Percentiles rank a stretch among this genome's conserved stretches.
Conservation (phyloP, 2,329 filamentous ascomycete genomes). For the Aspergillus uvarum region DNA sequence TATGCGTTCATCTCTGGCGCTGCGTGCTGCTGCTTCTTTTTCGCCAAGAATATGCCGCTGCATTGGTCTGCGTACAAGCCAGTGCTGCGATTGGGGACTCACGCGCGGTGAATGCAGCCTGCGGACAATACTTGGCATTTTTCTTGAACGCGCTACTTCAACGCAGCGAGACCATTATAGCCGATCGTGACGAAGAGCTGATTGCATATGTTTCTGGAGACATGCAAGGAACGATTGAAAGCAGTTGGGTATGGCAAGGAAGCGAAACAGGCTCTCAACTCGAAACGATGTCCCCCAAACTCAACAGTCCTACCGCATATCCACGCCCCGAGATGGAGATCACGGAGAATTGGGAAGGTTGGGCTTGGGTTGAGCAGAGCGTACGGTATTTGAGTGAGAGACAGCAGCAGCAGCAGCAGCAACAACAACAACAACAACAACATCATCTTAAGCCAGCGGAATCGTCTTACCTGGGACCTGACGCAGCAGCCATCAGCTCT, state of each 20-base stretch:
- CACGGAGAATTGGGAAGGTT: constrained; percentile 72
- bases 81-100: constrained; percentile 69
- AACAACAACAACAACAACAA: constrained; percentile 37
- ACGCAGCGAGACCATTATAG: constrained; percentile 38
- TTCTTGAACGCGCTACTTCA: constrained; percentile 68
- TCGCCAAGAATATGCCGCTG: constrained; percentile 69
- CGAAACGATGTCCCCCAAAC: constrained; percentile 24
- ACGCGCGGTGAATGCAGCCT: constrained; percentile 71
- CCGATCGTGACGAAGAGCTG: constrained; percentile 78
- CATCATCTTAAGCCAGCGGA: constrained; percentile 21
- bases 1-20: constrained; percentile 84
- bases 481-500: constrained; percentile 21
- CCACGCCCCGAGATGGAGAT: constrained; percentile 19
- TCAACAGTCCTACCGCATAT: constrained; percentile 17
- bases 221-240: constrained; percentile 74
- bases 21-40: constrained; percentile 79
- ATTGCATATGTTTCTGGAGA: constrained; percentile 84
- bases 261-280: constrained; percentile 52
- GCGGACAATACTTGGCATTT: constrained; percentile 78
- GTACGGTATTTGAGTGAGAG: constrained; percentile 51
- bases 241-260: constrained; percentile 79
- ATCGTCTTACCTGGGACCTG: constrained; percentile 22
- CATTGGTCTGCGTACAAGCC: constrained; percentile 70
- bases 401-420: constrained; percentile 24
- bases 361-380: constrained; percentile 69